Evolutionary conservation across 116 monocot species (phyloP).

Genomic region (Papilionanthe hybrid): DNA sequence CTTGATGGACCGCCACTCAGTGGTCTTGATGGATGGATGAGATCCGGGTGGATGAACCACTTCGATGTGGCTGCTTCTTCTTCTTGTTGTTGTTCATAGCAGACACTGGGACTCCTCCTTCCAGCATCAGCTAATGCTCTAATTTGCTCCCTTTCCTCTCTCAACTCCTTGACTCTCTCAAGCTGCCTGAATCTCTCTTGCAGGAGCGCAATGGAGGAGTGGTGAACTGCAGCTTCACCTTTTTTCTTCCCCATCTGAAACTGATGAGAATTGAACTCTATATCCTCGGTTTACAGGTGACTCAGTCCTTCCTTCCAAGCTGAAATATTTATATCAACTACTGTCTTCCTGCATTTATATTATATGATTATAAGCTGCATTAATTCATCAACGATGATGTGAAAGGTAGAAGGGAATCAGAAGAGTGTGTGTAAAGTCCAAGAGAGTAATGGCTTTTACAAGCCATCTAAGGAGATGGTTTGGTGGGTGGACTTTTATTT

Average conservation of each 20-base stretch:
- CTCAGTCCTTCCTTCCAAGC: not conserved
- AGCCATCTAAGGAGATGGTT: constrained; percentile 8
- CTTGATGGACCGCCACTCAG: constrained; percentile 9
- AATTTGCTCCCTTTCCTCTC: constrained; percentile 24
- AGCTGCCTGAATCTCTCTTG: constrained; percentile 30
- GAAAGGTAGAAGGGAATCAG: constrained; percentile 6
- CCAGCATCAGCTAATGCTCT: constrained; percentile 5
- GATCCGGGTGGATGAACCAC: constrained; percentile 21
- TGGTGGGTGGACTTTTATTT: not conserved
- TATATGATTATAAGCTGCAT: constrained; percentile 1
- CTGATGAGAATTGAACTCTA: too few species aligned
- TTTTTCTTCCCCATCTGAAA: constrained; percentile 1
- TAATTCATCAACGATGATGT: constrained; percentile 5
- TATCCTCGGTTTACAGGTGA: not conserved
- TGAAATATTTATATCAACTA: not conserved
- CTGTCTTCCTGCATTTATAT: constrained; percentile 5
- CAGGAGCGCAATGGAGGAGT: constrained; percentile 20
- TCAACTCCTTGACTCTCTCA: constrained; percentile 17
- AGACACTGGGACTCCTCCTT: not conserved
- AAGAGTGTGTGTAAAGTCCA: constrained; percentile 7
- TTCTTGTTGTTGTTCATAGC: too few species aligned
- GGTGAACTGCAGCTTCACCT: not conserved
- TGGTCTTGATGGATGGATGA: constrained; percentile 12
- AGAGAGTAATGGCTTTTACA: constrained; percentile 1
- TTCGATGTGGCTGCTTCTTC: not conserved